Evolutionary conservation across 1,139 yeast species (phyloP).

Genomic region (Yamadazyma conglobata): DNA sequence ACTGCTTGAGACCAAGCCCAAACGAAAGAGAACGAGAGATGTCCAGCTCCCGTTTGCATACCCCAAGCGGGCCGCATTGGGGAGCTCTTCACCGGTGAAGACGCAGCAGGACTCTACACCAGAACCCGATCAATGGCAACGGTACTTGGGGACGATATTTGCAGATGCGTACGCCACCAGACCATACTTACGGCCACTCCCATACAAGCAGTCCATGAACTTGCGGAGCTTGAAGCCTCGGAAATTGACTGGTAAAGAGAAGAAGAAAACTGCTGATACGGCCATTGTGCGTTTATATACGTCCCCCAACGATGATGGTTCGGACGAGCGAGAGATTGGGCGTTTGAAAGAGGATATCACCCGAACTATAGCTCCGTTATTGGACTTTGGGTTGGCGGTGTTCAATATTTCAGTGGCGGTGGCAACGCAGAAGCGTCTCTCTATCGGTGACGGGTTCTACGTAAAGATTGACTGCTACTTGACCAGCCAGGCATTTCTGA

Average conservation of each 20-base stretch:
- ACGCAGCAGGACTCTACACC: neutral
- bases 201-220: conserved; percentile 47
- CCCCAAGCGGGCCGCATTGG: conserved; percentile 9
- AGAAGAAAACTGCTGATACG: conserved; percentile 20
- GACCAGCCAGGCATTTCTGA: conserved; percentile 48
- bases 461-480: conserved; percentile 63
- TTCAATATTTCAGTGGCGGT: conserved; percentile 62
- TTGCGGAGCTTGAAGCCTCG: conserved; percentile 35
- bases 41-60: conserved; percentile 13
- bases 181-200: conserved; percentile 54
- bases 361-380: conserved; percentile 60
- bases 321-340: conserved; percentile 60
- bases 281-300: conserved; percentile 35
- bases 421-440: conserved; percentile 51
- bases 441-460: conserved; percentile 71
- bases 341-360: conserved; percentile 74
- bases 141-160: conserved; percentile 66
- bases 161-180: conserved; percentile 84
- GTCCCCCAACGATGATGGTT: conserved; percentile 17
- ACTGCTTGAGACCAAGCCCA: conserved; percentile 11
- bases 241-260: conserved; percentile 20
- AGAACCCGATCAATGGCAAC: conserved; percentile 7
- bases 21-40: conserved; percentile 15
- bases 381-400: conserved; percentile 52
- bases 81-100: conserved; percentile 9